Conservation (phyloP, 768 basidiomycete species). For the Tephrocybe sp. region DNA sequence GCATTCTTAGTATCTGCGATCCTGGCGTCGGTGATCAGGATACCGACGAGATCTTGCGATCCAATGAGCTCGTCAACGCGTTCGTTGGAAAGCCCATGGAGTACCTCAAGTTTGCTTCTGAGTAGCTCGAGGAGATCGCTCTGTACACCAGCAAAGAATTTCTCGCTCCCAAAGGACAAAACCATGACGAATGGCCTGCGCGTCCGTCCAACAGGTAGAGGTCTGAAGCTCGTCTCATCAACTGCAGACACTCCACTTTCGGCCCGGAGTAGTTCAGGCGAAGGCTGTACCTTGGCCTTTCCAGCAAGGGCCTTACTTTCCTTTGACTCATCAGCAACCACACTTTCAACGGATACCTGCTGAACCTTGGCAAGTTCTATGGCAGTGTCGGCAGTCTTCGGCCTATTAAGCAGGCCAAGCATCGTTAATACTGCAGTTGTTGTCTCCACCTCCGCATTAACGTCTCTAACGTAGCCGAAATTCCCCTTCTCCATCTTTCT, state of each 20-base stretch:
- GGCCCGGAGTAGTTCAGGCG: too few species aligned
- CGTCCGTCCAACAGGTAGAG: slow-evolving; percentile 4
- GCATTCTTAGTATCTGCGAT: slow-evolving; percentile 18
- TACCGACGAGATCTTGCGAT: slow-evolving; percentile 23
- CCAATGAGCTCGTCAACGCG: slow-evolving; percentile 20
- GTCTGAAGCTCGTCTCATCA: not conserved
- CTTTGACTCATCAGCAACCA: too few species aligned
- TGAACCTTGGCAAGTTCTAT: too few species aligned
- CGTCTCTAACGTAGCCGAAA: slow-evolving; percentile 40
- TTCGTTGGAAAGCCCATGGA: slow-evolving; percentile 21
- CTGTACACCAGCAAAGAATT: slow-evolving; percentile 14
- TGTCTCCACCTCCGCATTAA: slow-evolving; percentile 34
- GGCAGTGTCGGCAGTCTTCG: not conserved
- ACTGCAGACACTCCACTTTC: too few species aligned
- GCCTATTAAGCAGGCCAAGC: slow-evolving; percentile 29
- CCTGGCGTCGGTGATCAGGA: slow-evolving; percentile 27
- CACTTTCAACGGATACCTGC: too few species aligned
- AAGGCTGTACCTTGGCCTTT: too few species aligned
- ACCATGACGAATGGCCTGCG: slow-evolving; percentile 19
- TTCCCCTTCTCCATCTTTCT: slow-evolving; percentile 29
- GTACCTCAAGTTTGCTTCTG: slow-evolving; percentile 17
- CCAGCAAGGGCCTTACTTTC: too few species aligned
- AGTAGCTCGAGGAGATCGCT: slow-evolving; percentile 15
- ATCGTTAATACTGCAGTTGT: slow-evolving; percentile 35
- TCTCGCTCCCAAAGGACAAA: slow-evolving; percentile 15